Base-by-base conservation (phyloP, 1,139 yeast species). In the Magnusiomyces sp. region DNA sequence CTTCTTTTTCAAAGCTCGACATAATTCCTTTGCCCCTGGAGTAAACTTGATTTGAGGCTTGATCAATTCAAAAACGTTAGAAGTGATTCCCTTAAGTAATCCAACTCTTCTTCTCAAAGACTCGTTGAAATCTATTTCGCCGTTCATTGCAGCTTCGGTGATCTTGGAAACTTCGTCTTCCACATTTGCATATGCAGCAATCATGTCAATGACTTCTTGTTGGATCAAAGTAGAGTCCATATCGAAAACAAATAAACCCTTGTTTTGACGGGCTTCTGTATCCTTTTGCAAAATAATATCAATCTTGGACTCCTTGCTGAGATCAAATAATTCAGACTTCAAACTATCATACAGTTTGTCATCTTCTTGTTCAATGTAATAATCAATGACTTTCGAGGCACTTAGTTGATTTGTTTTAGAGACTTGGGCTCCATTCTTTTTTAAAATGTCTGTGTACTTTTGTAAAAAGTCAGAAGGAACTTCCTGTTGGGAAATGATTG, bases 191-290 rank as follows among this genome's bases (percentile, higher is more conserved):
- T 82, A 80, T 0, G 84, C 88, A 2, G 98, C 98, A 58, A 94
- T 90, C 63, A 92, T 71, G 64, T 94, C 99, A 58, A 92, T 92
- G 45, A 92, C 97, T 68, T 94, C 99, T 68, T 94, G 97, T 66
- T 86, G 83, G 58, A 94, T 94, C 63, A 94, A 71, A 0, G 98
- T 94, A 0, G 97, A 90, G 70, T 94, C 99, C 98, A 94, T 94
- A 62, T 94, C 98, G 62, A 94, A 94, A 19, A 94, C 87, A 55
- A 87, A 81, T 46, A 92, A 72, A 58, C 79, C 77, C 62, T 83
- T 85, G 29, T 51, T 51, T 40, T 52, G 51, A 13, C 65, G 54
- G 32, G 37, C 31, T 32, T 47, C 70, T 42, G 57, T 63, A 41
- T 69, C 62, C 42, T 54, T 55, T 58, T 79, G 84, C 14, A 77